Base-by-base conservation (phyloP, 2,329 filamentous ascomycete genomes). In the Aspergillaceae sp. region DNA sequence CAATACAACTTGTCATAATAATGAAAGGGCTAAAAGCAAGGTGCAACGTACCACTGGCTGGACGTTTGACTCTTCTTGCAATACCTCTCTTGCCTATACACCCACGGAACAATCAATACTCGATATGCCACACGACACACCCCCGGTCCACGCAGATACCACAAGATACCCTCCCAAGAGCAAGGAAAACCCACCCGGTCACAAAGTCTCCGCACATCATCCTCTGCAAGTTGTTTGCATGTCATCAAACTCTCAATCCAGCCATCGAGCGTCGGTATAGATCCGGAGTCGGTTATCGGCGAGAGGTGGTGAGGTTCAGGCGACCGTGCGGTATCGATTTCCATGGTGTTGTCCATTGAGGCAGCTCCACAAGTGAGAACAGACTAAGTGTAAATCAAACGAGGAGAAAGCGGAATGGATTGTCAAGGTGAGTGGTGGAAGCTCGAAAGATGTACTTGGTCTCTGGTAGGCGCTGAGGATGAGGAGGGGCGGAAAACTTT, bases 241-340 rank as follows among this genome's bases (percentile, higher is more conserved):
- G 74, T 83, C 91, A 98, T 97, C 72, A 98, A 77, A 74, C 80
- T 90, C 78, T 96, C 91, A 67, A 98, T 97, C 92, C 92, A 98
- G 64, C 90, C 89, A 68, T 98, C 92, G 53, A 98, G 78, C 50
- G 88, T 95, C 51, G 86, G 83, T 74, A 95, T 92, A 58, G 89
- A 87, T 51, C 90, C 83, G 46, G 91, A 86, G 74, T 97, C 92
- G 62, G 82, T 78, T 46, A 82, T 75, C 43, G 88, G 81, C 49
- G 85, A 81, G 59, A 95, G 72, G 64, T 85, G 85, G 66, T 87
- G 79, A 55, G 81, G 79, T 66, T 86, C 82, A 55, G 89, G 86
- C 62, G 86, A 83, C 72, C 90, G 87, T 64, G 85, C 86, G 60
- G 94, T 89, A 68, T 98, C 92, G 76, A 75, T 72, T 61, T 96